Conservation (phyloP, 345 rosid genomes). For the Passiflora organensis region DNA sequence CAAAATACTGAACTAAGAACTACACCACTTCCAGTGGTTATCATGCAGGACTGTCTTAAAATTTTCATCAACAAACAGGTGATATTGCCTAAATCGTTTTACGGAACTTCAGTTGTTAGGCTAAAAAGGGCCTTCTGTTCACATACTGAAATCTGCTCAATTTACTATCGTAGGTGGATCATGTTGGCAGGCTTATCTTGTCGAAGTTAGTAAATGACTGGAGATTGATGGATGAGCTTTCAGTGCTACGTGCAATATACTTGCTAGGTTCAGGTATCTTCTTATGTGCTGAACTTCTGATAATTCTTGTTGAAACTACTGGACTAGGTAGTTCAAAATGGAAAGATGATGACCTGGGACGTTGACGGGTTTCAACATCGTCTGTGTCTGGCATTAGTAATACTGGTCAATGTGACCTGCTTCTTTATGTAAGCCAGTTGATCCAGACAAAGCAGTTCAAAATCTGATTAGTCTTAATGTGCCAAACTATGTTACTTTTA, state of each 20-base stretch:
- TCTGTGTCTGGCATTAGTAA: too few relatives aligned
- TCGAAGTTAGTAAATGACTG: constrained; percentile 87
- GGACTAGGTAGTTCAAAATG: background rate
- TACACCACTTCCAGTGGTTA: constrained; percentile 70
- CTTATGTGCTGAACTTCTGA: constrained; percentile 16
- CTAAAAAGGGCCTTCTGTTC: too few relatives aligned
- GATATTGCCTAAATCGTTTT: constrained; percentile 17
- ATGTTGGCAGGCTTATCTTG: constrained; percentile 65
- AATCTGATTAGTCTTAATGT: too few relatives aligned
- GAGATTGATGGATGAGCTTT: constrained; percentile 95
- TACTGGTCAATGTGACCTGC: too few relatives aligned
- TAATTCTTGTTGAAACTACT: too few relatives aligned
- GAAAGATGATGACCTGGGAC: too few relatives aligned
- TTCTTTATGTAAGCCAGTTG: too few relatives aligned
- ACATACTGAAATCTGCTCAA: background rate
- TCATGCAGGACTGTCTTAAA: constrained; percentile 77
- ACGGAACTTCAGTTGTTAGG: constrained; percentile 11
- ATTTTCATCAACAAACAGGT: constrained; percentile 81
- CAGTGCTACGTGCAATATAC: constrained; percentile 91
- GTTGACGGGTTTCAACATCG: too few relatives aligned
- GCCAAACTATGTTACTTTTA: too few relatives aligned
- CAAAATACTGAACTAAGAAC: constrained; percentile 49
- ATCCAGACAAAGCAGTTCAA: too few relatives aligned
- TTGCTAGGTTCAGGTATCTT: constrained; percentile 90
- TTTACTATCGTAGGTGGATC: constrained; percentile 55